Percentiles rank a stretch among this genome's conserved stretches.
phyloP scores from a whole-genome alignment of 1,284 basidiomycete species.

The Ustilago curta region DNA sequence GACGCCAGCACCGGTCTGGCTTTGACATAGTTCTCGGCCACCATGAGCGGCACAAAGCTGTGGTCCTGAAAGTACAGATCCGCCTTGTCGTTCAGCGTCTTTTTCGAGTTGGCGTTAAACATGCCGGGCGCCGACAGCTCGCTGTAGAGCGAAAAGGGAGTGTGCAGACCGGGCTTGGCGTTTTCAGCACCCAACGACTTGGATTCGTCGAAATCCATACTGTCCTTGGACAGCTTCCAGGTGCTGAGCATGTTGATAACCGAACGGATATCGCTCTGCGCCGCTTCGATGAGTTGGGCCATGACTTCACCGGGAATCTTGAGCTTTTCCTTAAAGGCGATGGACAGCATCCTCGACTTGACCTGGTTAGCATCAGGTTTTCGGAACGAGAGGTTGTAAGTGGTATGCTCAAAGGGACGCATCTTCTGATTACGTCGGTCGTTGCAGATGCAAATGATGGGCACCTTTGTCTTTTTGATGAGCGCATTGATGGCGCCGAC shows the following conservation, averaged over 20 bases:
- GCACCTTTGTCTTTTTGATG: slow-evolving; percentile 95
- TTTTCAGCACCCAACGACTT: slow-evolving; percentile 84
- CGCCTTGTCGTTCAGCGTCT: slow-evolving; percentile 90
- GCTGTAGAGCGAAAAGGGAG: slow-evolving; percentile 74
- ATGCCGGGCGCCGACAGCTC: slow-evolving; percentile 88
- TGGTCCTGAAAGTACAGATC: slow-evolving; percentile 97
- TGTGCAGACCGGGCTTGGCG: slow-evolving; percentile 79
- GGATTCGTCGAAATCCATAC: slow-evolving; percentile 76
- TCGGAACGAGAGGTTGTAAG: slow-evolving; percentile 76
- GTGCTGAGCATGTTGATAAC: slow-evolving; percentile 98
- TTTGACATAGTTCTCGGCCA: slow-evolving; percentile 77
- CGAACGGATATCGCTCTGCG: slow-evolving; percentile 94
- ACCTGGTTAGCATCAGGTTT: slow-evolving; percentile 58
- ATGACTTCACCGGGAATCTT: slow-evolving; percentile 89
- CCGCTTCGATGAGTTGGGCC: slow-evolving; percentile 87
- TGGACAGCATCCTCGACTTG: slow-evolving; percentile 77
- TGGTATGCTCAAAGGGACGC: slow-evolving; percentile 82
- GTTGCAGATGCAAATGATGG: slow-evolving; percentile 98
- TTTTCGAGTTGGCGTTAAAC: slow-evolving; percentile 83
- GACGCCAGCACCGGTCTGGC: slow-evolving; percentile 72
- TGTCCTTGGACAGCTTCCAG: slow-evolving; percentile 75
- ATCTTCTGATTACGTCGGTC: slow-evolving; percentile 87
- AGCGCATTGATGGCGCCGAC: slow-evolving; percentile 90
- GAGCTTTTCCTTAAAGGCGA: slow-evolving; percentile 78
- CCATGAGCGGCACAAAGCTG: slow-evolving; percentile 91